Percentiles rank a stretch among this genome's conserved stretches.
Evolutionary conservation across 768 basidiomycete genomes (phyloP).

Genomic region (Lyophyllum atratum): DNA sequence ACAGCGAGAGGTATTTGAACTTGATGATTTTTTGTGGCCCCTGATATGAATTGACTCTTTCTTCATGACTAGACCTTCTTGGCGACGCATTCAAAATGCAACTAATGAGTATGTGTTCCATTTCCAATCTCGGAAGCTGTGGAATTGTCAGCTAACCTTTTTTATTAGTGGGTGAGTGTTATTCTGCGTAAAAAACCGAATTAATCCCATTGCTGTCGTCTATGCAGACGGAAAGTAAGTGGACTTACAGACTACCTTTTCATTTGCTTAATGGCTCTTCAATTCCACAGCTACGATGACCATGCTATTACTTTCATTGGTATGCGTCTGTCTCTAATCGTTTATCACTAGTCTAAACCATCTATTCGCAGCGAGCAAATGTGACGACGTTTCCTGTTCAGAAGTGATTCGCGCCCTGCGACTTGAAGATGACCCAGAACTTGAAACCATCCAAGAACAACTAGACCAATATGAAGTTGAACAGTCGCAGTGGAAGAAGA

Average conservation of each 20-base stretch:
- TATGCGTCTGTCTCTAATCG: conserved; percentile 19
- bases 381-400: conserved; percentile 63
- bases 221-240: conserved; percentile 58
- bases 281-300: conserved; percentile 48
- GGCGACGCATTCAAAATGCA: conserved; percentile 67
- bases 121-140: background rate
- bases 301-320: conserved; percentile 65
- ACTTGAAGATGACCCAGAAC: conserved; percentile 53
- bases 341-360: background rate
- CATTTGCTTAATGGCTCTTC: background rate
- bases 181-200: background rate
- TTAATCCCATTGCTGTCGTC: background rate
- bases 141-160: conserved; percentile 4
- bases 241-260: background rate
- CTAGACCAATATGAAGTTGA: conserved; percentile 39
- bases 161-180: conserved; percentile 43
- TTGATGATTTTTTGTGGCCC: background rate
- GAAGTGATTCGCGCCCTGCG: conserved; percentile 54
- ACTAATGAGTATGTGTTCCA: conserved; percentile 49
- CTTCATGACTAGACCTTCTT: conserved; percentile 46
- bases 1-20: conserved; percentile 50
- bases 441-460: conserved; percentile 50
- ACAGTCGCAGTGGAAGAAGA: conserved; percentile 38
- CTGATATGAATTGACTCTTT: background rate
- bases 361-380: conserved; percentile 50